Conservation (phyloP, 73 alveolate species). For the Paramecium biaurelia region DNA sequence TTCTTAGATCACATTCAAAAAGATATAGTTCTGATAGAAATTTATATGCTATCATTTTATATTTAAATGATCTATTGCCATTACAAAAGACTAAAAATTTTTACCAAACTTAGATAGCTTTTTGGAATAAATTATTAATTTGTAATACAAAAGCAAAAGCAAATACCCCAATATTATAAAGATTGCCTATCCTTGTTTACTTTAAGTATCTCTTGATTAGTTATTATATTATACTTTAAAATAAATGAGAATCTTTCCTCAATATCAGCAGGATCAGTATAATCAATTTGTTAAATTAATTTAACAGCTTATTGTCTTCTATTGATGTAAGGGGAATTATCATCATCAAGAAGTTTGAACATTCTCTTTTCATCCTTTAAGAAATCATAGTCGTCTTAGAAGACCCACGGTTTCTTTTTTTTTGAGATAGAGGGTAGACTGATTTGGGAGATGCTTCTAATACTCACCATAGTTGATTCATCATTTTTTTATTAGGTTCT, state of each 20-base stretch:
- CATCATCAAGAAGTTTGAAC: background rate
- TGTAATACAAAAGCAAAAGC: background rate
- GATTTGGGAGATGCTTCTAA: background rate
- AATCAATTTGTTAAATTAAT: background rate
- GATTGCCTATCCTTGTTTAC: conserved; percentile 15
- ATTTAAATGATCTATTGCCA: background rate
- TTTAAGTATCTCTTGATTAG: conserved; percentile 20
- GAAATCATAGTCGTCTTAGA: conserved; percentile 36
- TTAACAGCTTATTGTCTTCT: conserved; percentile 32
- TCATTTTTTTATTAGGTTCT: background rate
- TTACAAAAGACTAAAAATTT: conserved; percentile 25
- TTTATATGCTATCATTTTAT: conserved; percentile 37
- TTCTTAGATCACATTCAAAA: background rate
- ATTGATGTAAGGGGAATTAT: conserved; percentile 21
- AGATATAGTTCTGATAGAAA: background rate
- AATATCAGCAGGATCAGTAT: background rate
- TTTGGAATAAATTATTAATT: background rate
- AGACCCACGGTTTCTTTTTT: conserved; percentile 24
- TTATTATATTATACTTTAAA: background rate
- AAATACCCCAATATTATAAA: background rate
- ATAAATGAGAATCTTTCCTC: conserved; percentile 42
- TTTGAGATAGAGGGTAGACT: background rate
- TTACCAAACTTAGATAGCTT: conserved; percentile 15
- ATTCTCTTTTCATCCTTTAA: background rate
- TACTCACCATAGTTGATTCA: conserved; percentile 12